phyloP scores from a whole-genome alignment of 768 basidiomycete species.

The Naematelia aurantialba region DNA sequence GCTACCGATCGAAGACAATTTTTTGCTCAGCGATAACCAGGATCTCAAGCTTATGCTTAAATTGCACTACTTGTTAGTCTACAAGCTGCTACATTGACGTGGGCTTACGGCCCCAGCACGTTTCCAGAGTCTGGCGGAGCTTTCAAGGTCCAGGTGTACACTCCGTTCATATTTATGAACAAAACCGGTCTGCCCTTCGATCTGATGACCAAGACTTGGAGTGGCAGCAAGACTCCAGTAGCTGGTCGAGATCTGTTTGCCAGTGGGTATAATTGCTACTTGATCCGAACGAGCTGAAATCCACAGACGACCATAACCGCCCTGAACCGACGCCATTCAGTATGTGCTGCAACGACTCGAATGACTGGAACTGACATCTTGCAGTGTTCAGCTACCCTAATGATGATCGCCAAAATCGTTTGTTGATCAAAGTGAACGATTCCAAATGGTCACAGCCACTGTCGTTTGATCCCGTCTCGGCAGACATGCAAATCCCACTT shows the following conservation, averaged over 20 bases:
- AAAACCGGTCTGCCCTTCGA: conserved; percentile 83
- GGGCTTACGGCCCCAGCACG: conserved; percentile 29
- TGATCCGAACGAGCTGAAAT: conserved; percentile 48
- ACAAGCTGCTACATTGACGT: conserved; percentile 53
- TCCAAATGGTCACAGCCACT: conserved; percentile 84
- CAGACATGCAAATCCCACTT: conserved; percentile 77
- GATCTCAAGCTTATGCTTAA: conserved; percentile 74
- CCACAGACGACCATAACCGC: conserved; percentile 37
- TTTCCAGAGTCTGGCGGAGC: conserved; percentile 89
- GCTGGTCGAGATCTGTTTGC: conserved; percentile 69
- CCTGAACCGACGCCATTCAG: conserved; percentile 68
- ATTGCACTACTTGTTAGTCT: conserved; percentile 81
- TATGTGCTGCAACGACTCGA: conserved; percentile 53
- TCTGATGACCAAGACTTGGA: conserved; percentile 59
- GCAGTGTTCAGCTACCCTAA: conserved; percentile 78
- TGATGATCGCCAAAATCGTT: conserved; percentile 74
- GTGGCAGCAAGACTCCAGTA: conserved; percentile 67
- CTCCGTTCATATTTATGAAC: conserved; percentile 84
- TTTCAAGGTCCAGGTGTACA: conserved; percentile 91
- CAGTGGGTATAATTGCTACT: conserved; percentile 57
- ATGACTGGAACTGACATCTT: conserved; percentile 3
- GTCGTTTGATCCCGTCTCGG: conserved; percentile 84
- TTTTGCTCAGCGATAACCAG: conserved; percentile 68
- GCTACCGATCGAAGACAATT: conserved; percentile 74
- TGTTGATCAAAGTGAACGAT: conserved; percentile 71